Evolutionary conservation across 2,329 filamentous ascomycete genomes (phyloP), one percentile per base, ranked within the genome.

Genomic region (Verruconis gallopava): DNA sequence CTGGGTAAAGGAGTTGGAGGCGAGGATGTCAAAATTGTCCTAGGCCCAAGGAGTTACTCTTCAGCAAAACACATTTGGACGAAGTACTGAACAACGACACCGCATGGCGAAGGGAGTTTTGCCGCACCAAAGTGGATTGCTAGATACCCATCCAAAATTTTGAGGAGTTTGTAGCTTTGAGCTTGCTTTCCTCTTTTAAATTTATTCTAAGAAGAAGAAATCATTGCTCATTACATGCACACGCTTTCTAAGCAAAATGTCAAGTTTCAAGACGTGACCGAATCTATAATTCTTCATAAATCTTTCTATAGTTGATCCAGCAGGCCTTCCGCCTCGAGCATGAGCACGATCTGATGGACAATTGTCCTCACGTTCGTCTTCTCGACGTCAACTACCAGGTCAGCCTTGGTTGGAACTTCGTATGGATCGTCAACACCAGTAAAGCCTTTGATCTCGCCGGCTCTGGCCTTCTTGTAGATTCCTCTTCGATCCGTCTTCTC

Each of bases 391-490:
- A 96, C 89, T 4, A 77, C 76, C 50, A 98, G 70, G 60, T 96
- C 79, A 21, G 88, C 75, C 66, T 89, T 86, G 51, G 65, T 55
- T 6, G 91, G 91, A 17, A 64, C 59, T 77, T 98, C 91, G 59
- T 98, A 98, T 38, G 91, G 88, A 68, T 96, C 89, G 59, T 96
- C 89, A 44, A 98, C 86, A 55, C 91, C 91, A 5, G 91, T 98
- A 74, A 98, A 98, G 49, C 88, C 88, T 77, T 88, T 91, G 65
- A 98, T 93, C 69, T 94, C 83, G 45, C 91, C 91, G 15, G 71
- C 73, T 48, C 91, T 76, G 32, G 91, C 91, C 60, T 77, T 75
- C 50, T 73, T 73, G 65, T 96, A 98, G 57, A 94, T 79, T 46
- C 91, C 91, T 47, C 81, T 75, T 71, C 85, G 88, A 65, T 98